Conservation (phyloP, 2,329 filamentous ascomycete species). For the Rutstroemia sp. region DNA sequence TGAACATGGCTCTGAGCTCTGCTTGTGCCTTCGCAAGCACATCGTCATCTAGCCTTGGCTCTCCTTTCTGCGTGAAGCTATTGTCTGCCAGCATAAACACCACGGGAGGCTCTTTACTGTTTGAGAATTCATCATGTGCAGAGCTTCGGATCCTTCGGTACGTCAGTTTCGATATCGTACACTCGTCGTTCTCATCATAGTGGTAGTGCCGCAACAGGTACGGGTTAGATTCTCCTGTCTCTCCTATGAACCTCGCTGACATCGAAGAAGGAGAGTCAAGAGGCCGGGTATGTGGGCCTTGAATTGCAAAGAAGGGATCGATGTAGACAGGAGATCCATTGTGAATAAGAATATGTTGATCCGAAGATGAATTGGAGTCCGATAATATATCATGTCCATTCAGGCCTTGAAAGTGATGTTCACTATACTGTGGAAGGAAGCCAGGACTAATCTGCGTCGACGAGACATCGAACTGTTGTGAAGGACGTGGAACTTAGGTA, state of each 20-base stretch:
- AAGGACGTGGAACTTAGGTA: conserved; percentile 1
- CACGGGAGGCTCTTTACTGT: conserved; percentile 24
- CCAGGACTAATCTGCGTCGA: conserved; percentile 22
- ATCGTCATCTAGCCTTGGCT: conserved; percentile 26
- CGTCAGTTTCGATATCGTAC: conserved; percentile 27
- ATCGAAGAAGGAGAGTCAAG: conserved; percentile 23
- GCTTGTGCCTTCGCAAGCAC: conserved; percentile 20
- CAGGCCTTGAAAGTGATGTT: conserved; percentile 20
- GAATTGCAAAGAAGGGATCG: conserved; percentile 23
- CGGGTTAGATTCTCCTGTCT: conserved; percentile 29
- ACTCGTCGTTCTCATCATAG: conserved; percentile 28
- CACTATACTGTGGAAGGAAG: conserved; percentile 25
- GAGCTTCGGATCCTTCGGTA: conserved; percentile 25
- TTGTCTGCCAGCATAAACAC: conserved; percentile 29
- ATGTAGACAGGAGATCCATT: conserved; percentile 24
- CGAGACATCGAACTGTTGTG: conserved; percentile 22
- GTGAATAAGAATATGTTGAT: conserved; percentile 19
- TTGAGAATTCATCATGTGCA: conserved; percentile 16
- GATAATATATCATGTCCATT: conserved; percentile 20
- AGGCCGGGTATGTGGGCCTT: conserved; percentile 20
- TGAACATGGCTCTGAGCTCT: conserved; percentile 26
- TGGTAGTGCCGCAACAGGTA: conserved; percentile 26
- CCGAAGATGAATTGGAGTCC: conserved; percentile 18
- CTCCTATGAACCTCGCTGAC: conserved; percentile 27
- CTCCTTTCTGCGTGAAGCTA: conserved; percentile 26